Conservation (phyloP, 2,329 filamentous ascomycete genomes). For the Fusarium sp. region DNA sequence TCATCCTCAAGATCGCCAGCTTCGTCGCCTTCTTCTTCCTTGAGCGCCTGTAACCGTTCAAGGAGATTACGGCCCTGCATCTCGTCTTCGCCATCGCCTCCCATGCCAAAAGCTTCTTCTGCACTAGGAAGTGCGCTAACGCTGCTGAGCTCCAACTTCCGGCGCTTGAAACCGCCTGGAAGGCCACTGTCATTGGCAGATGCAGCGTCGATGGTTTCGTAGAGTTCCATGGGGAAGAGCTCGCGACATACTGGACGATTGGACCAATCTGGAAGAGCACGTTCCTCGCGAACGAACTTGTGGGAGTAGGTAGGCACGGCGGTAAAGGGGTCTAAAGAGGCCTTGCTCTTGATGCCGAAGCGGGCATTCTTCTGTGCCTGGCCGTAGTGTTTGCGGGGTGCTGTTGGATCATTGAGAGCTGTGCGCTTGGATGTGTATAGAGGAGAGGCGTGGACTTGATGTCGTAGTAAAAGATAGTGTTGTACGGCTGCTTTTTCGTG, state of each 20-base stretch:
- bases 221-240: conserved; percentile 66
- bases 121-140: conserved; percentile 61
- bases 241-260: conserved; percentile 60
- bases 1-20: conserved; percentile 61
- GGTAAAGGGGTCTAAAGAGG: conserved; percentile 67
- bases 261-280: conserved; percentile 64
- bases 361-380: conserved; percentile 68
- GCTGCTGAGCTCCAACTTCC: conserved; percentile 55
- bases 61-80: conserved; percentile 52
- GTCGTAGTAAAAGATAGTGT: conserved; percentile 65
- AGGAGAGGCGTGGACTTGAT: conserved; percentile 63
- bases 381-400: conserved; percentile 59
- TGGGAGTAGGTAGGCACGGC: conserved; percentile 68
- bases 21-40: conserved; percentile 62
- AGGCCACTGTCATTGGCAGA: conserved; percentile 40
- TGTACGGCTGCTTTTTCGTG: conserved; percentile 60
- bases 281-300: conserved; percentile 61
- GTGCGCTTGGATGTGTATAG: conserved; percentile 67
- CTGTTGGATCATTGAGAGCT: conserved; percentile 52
- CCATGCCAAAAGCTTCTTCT: conserved; percentile 60
- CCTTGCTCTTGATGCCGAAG: conserved; percentile 64
- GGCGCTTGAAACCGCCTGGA: conserved; percentile 55
- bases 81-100: conserved; percentile 37
- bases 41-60: conserved; percentile 57
- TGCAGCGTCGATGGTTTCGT: conserved; percentile 62